Evolutionary conservation across 495 filamentous ascomycete species (phyloP).

Genomic region (Aspergillus incahuasiensis): DNA sequence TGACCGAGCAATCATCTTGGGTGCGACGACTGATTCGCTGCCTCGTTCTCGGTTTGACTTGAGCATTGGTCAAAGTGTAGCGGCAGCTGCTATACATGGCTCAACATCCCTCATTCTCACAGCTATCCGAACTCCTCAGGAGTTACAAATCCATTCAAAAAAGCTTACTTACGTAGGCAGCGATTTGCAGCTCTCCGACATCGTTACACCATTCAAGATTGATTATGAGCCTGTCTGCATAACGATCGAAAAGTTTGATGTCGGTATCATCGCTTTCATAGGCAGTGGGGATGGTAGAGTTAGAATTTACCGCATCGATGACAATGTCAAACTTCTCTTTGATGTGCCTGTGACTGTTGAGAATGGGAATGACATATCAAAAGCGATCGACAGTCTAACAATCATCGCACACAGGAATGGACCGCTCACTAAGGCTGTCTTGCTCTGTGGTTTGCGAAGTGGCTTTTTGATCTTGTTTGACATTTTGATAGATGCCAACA

Average conservation of each 20-base stretch:
- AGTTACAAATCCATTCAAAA: constrained; percentile 22
- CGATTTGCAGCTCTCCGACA: constrained; percentile 15
- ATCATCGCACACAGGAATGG: constrained; percentile 17
- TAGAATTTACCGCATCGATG: constrained; percentile 25
- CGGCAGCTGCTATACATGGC: constrained; percentile 30
- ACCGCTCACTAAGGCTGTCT: constrained; percentile 12
- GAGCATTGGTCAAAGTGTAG: constrained; percentile 15
- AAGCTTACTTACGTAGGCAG: constrained; percentile 12
- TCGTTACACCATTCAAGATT: constrained; percentile 18
- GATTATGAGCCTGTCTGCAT: constrained; percentile 36
- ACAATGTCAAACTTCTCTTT: constrained; percentile 16
- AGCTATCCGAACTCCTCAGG: constrained; percentile 22
- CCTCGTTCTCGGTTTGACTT: constrained; percentile 20
- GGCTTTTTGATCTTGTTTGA: constrained; percentile 39
- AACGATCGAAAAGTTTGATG: constrained; percentile 25
- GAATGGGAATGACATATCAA: constrained; percentile 27
- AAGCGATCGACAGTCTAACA: constrained; percentile 38
- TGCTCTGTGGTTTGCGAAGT: constrained; percentile 43
- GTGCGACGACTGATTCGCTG: constrained; percentile 17
- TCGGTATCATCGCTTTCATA: constrained; percentile 29
- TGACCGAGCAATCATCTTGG: constrained; percentile 40
- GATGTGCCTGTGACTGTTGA: constrained; percentile 17
- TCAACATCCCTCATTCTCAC: constrained; percentile 23
- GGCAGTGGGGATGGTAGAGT: constrained; percentile 36
- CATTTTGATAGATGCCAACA: constrained; percentile 17